These are phyloP conservation scores for Periconia digitata DNA, from an alignment of 2,329 filamentous ascomycete genomes.

Conservation along the genomic window DNA sequence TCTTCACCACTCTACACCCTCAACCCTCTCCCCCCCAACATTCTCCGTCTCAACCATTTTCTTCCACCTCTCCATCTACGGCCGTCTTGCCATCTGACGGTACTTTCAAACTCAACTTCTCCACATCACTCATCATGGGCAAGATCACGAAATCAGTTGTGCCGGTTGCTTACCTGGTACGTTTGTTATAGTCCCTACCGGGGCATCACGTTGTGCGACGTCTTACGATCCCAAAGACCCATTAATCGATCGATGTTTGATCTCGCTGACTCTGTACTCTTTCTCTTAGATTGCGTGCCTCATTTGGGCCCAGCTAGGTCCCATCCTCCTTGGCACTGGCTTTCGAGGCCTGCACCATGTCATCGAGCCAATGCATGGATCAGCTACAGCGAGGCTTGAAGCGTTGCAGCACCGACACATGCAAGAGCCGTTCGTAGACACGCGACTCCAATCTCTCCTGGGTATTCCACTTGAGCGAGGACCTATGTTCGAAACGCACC, in stretches of 20 bases:
- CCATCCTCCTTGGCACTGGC: background rate
- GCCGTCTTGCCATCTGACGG: too few relatives aligned
- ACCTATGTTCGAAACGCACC: conserved; percentile 21
- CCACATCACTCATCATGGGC: too few relatives aligned
- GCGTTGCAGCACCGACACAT: conserved; percentile 1
- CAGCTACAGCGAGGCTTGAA: background rate
- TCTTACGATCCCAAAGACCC: background rate
- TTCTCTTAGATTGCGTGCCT: conserved; percentile 1
- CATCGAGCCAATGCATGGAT: background rate
- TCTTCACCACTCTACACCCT: too few relatives aligned
- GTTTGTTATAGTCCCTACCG: too few relatives aligned
- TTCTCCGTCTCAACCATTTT: too few relatives aligned
- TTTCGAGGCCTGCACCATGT: background rate
- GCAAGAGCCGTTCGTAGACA: conserved; percentile 10
- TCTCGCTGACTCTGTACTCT: too few relatives aligned
- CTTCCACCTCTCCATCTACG: too few relatives aligned
- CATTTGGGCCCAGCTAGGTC: background rate
- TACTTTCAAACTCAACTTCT: too few relatives aligned
- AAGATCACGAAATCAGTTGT: too few relatives aligned
- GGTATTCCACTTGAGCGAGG: conserved; percentile 7
- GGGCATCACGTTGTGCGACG: too few relatives aligned
- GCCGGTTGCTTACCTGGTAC: too few relatives aligned
- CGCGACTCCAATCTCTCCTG: conserved; percentile 10
- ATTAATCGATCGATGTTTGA: background rate
- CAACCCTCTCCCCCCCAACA: too few relatives aligned